phyloP scores from a whole-genome alignment of 768 basidiomycete species.

The Trametes elegans region DNA sequence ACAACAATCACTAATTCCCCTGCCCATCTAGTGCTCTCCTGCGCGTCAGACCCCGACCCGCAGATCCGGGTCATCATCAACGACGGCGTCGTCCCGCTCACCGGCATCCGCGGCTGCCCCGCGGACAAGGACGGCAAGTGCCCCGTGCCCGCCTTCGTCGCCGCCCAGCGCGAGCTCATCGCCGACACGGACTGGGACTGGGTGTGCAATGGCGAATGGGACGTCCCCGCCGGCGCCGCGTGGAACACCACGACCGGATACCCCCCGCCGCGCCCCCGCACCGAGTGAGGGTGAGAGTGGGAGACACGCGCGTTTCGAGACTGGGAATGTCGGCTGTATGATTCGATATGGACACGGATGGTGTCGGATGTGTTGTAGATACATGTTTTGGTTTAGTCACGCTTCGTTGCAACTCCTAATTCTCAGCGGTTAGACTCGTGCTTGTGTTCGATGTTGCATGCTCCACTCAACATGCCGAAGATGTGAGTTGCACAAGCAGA shows the following conservation, averaged over 20 bases:
- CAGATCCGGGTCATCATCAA: conserved; percentile 87
- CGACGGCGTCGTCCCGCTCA: conserved; percentile 82
- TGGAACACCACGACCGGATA: conserved; percentile 81
- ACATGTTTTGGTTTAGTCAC: too few relatives aligned
- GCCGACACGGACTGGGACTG: conserved; percentile 67
- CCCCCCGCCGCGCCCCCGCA: too few relatives aligned
- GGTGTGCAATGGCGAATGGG: conserved; percentile 79
- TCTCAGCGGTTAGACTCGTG: too few relatives aligned
- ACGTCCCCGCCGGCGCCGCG: conserved; percentile 55
- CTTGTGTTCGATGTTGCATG: too few relatives aligned
- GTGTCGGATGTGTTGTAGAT: too few relatives aligned
- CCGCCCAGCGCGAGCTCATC: conserved; percentile 64
- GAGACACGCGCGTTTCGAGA: too few relatives aligned
- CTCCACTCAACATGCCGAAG: too few relatives aligned
- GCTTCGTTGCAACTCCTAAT: too few relatives aligned
- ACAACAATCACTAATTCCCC: background rate
- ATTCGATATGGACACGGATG: too few relatives aligned
- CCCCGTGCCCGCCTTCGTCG: conserved; percentile 67
- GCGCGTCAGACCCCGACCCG: conserved; percentile 31
- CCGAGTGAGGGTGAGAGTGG: too few relatives aligned
- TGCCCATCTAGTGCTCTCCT: conserved; percentile 28
- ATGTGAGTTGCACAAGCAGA: too few relatives aligned
- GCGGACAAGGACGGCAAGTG: conserved; percentile 77
- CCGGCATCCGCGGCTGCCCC: conserved; percentile 72
- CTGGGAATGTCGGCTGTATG: too few relatives aligned